A percentile compares a stretch with the other conserved stretches of the same genome.
Evolutionary conservation across 345 rosid genomes (phyloP).

Genomic region (Acer yangbiense): DNA sequence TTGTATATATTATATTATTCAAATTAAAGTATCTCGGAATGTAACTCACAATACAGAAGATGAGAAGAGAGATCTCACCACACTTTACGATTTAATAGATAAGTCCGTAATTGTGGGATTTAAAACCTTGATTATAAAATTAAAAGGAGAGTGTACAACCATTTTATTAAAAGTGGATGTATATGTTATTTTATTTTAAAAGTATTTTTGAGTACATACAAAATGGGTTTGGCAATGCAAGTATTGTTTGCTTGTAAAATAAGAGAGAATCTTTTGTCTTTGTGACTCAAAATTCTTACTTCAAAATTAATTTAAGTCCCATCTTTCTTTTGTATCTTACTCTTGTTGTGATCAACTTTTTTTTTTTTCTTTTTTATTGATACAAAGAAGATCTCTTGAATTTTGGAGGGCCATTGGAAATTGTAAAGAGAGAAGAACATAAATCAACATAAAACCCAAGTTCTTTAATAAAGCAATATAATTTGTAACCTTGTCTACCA

Average conservation of each 20-base stretch:
- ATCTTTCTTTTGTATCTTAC: background rate
- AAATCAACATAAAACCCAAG: background rate
- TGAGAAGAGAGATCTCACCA: too few species aligned
- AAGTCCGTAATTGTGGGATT: too few species aligned
- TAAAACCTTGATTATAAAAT: too few species aligned
- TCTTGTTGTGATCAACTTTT: background rate
- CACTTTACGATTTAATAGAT: too few species aligned
- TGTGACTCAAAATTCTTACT: background rate
- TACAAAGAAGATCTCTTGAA: background rate
- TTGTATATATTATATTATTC: too few species aligned
- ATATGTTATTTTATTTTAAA: too few species aligned
- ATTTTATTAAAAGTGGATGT: too few species aligned
- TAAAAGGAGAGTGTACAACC: too few species aligned
- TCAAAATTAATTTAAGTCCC: background rate
- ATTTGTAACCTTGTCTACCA: background rate
- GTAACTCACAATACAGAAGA: too few species aligned
- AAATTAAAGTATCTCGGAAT: too few species aligned
- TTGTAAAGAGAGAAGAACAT: background rate
- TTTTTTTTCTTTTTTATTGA: too few species aligned
- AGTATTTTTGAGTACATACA: background rate
- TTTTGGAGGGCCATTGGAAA: background rate
- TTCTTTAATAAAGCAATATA: background rate
- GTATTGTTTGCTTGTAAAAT: background rate
- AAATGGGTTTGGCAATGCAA: background rate
- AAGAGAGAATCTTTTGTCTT: background rate